Evolutionary conservation across 768 basidiomycete genomes (phyloP).

Genomic region (Mycena metata): DNA sequence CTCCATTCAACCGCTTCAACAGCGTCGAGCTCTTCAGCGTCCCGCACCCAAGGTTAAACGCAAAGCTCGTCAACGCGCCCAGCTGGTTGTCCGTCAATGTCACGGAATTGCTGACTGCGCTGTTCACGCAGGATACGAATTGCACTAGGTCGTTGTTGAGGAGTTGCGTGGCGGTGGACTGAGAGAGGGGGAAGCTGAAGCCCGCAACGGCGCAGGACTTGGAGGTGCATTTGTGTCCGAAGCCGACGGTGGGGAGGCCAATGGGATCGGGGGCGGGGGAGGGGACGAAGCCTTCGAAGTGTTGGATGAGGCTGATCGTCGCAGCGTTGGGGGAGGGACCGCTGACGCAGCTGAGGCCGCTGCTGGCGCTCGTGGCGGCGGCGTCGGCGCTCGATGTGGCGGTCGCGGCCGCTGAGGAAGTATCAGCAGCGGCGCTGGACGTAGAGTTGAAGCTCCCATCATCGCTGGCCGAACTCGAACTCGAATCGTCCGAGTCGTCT

Average conservation of each 20-base stretch:
- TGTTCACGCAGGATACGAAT: conserved; percentile 45
- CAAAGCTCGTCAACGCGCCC: conserved; percentile 45
- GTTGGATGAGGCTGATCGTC: conserved; percentile 46
- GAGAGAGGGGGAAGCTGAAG: conserved; percentile 45
- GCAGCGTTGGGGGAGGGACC: conserved; percentile 39
- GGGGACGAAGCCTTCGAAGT: conserved; percentile 48
- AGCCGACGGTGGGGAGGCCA: conserved; percentile 49
- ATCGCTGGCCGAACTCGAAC: no score
- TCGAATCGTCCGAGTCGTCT: no score
- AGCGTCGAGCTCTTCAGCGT: conserved; percentile 44
- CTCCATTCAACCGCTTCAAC: conserved; percentile 45
- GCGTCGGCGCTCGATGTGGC: conserved; percentile 11
- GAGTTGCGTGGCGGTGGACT: conserved; percentile 44
- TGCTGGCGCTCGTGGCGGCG: conserved; percentile 19
- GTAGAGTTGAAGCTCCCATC: background rate
- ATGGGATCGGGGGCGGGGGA: conserved; percentile 48
- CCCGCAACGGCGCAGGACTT: conserved; percentile 40
- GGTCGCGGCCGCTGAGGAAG: background rate
- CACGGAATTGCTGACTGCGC: conserved; percentile 42
- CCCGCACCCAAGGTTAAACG: conserved; percentile 48
- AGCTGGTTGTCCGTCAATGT: conserved; percentile 48
- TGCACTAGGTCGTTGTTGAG: conserved; percentile 43
- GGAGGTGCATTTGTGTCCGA: conserved; percentile 46
- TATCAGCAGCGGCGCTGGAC: background rate
- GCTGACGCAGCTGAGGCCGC: conserved; percentile 20